Conservation (phyloP, 2,329 filamentous ascomycete genomes). For the Diplocarpon rosae region DNA sequence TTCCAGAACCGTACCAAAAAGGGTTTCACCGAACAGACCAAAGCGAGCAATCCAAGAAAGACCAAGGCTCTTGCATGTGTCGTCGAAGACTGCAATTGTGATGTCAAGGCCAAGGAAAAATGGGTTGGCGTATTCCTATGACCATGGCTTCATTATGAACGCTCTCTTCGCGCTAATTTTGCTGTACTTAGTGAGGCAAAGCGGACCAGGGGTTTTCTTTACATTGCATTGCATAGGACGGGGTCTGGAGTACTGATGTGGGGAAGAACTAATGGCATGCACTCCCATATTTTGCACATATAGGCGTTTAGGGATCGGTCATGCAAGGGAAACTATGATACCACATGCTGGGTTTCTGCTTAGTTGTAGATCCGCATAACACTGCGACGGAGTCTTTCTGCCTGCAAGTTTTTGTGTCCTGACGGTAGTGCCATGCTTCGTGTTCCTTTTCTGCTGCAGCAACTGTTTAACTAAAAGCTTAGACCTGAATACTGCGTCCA, state of each 20-base stretch:
- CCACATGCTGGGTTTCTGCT: neutral
- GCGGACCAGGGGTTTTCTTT: slow-evolving; percentile 1
- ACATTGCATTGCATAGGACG: slow-evolving; percentile 14
- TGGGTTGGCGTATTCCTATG: slow-evolving; percentile 50
- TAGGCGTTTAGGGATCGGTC: slow-evolving; percentile 1
- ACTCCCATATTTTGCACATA: neutral
- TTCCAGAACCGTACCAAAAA: slow-evolving; percentile 39
- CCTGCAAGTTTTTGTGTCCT: too few species aligned
- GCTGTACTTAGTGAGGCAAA: slow-evolving; percentile 10
- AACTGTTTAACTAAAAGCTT: too few species aligned
- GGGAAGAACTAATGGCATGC: neutral
- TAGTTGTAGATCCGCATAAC: too few species aligned
- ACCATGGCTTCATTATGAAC: neutral
- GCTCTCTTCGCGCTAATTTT: slow-evolving; percentile 1
- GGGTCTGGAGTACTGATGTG: slow-evolving; percentile 13
- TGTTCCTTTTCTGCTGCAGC: too few species aligned
- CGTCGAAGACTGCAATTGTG: slow-evolving; percentile 44
- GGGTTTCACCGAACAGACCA: slow-evolving; percentile 27
- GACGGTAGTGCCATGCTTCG: too few species aligned
- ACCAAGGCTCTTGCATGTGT: slow-evolving; percentile 34
- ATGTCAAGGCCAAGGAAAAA: slow-evolving; percentile 41
- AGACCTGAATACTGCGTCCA: too few species aligned
- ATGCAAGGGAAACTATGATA: slow-evolving; percentile 2
- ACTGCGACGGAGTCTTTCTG: too few species aligned
- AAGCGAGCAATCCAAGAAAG: slow-evolving; percentile 29